These are phyloP conservation scores for Candida vartiovaarae DNA, from an alignment of 805 yeast genomes.

Conservation along the genomic window DNA sequence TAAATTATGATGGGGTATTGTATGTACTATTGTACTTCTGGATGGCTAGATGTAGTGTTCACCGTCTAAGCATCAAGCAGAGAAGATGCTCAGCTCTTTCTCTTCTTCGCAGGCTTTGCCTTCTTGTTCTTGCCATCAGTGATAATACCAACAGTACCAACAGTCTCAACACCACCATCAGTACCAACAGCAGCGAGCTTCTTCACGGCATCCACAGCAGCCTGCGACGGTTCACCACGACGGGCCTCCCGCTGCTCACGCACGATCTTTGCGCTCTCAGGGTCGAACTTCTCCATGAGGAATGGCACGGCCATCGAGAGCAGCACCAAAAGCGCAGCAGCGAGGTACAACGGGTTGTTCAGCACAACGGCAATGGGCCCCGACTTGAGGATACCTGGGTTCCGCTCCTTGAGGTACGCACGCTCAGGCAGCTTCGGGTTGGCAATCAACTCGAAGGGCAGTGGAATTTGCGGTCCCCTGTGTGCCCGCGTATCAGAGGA, in stretches of 20 bases:
- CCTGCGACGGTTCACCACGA: constrained; percentile 1
- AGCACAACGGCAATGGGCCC: constrained; percentile 32
- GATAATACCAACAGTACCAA: background rate
- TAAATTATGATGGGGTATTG: too few species aligned
- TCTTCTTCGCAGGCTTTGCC: background rate
- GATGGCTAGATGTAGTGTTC: too few species aligned
- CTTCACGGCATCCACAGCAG: constrained; percentile 4
- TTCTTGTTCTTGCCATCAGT: background rate
- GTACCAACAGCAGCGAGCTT: background rate
- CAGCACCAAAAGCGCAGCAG: constrained; percentile 24
- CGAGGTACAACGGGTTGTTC: constrained; percentile 31
- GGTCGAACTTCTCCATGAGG: constrained; percentile 33
- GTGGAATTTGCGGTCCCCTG: constrained; percentile 3
- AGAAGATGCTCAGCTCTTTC: background rate
- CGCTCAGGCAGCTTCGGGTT: constrained; percentile 26
- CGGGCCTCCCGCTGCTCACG: constrained; percentile 21
- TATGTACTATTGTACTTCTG: too few species aligned
- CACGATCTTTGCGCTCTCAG: constrained; percentile 31
- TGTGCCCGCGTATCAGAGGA: constrained; percentile 9
- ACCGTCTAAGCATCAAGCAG: too few species aligned
- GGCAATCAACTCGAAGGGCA: constrained; percentile 21
- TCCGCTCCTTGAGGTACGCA: constrained; percentile 27
- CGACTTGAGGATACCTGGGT: constrained; percentile 25
- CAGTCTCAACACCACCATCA: background rate
- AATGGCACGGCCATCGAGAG: constrained; percentile 26